phyloP scores from a whole-genome alignment of 352 stramenopile species.

The Pythium angustatum region DNA sequence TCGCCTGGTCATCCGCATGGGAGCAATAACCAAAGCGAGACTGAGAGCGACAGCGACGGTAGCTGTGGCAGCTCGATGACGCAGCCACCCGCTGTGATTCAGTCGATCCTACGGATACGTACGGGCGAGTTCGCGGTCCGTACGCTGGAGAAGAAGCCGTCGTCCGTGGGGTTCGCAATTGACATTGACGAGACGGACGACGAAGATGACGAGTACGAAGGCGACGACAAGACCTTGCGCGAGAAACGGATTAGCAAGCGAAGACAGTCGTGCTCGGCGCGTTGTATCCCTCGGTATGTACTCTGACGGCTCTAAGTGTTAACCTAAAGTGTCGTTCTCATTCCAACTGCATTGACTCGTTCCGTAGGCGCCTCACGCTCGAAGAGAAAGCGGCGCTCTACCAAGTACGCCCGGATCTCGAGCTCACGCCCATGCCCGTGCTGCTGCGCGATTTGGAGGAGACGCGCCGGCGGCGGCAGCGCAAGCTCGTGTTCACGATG shows the following conservation, averaged over 20 bases:
- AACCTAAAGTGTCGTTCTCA: background rate
- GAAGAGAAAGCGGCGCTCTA: conserved; percentile 81
- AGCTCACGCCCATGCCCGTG: conserved; percentile 62
- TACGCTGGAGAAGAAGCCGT: conserved; percentile 58
- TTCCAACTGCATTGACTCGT: background rate
- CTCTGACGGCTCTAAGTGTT: background rate
- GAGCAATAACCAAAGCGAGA: conserved; percentile 63
- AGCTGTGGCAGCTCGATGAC: conserved; percentile 40
- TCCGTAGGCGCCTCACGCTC: conserved; percentile 53
- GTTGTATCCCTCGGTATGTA: conserved; percentile 58
- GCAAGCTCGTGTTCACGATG: conserved; percentile 70
- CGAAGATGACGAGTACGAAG: conserved; percentile 37
- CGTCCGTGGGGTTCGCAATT: conserved; percentile 68
- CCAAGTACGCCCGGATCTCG: conserved; percentile 62
- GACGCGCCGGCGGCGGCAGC: conserved; percentile 53
- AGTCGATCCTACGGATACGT: conserved; percentile 72
- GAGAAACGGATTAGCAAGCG: conserved; percentile 7
- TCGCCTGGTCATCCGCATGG: conserved; percentile 40
- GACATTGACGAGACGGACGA: conserved; percentile 49
- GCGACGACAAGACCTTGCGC: conserved; percentile 13
- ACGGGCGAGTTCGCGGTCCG: conserved; percentile 37
- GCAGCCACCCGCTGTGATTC: conserved; percentile 35
- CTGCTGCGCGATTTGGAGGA: conserved; percentile 67
- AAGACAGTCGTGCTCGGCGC: conserved; percentile 38
- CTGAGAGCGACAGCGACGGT: conserved; percentile 76